These are phyloP conservation scores for Holtermanniella nyarrowii DNA, from an alignment of 768 basidiomycete species.

Conservation along the genomic window DNA sequence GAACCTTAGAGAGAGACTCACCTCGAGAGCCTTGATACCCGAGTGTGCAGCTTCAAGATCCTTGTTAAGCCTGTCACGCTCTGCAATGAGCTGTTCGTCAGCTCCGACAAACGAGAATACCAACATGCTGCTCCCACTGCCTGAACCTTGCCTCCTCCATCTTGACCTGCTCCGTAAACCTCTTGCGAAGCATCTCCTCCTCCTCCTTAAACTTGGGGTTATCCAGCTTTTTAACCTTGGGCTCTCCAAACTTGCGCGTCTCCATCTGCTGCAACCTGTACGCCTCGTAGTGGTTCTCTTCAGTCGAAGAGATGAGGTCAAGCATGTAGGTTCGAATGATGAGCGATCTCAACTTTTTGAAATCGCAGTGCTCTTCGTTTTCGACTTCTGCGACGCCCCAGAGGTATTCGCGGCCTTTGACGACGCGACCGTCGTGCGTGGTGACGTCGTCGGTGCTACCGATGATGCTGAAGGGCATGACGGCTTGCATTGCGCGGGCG, in stretches of 20 bases:
- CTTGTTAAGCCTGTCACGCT: conserved; percentile 97
- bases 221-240: conserved; percentile 96
- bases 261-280: conserved; percentile 99
- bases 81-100: conserved; percentile 72
- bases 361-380: conserved; percentile 98
- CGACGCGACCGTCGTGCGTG: conserved; percentile 77
- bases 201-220: conserved; percentile 99
- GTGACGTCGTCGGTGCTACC: conserved; percentile 91
- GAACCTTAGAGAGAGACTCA: conserved; percentile 11
- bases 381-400: conserved; percentile 99
- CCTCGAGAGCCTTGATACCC: conserved; percentile 39
- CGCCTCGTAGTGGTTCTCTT: conserved; percentile 93
- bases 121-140: conserved; percentile 97
- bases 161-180: conserved; percentile 99
- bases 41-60: conserved; percentile 73
- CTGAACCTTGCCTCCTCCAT: conserved; percentile 93
- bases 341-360: conserved; percentile 90
- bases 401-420: conserved; percentile 95
- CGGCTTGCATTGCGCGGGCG: conserved; percentile 66
- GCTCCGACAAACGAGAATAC: conserved; percentile 30
- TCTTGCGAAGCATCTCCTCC: conserved; percentile 89
- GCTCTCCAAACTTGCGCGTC: conserved; percentile 96
- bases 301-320: conserved; percentile 89
- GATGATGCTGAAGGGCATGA: conserved; percentile 98
- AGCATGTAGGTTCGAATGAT: conserved; percentile 98